These are phyloP conservation scores for Sequoia sempervirens DNA, from an alignment of 75 land plant species.

Conservation along the genomic window DNA sequence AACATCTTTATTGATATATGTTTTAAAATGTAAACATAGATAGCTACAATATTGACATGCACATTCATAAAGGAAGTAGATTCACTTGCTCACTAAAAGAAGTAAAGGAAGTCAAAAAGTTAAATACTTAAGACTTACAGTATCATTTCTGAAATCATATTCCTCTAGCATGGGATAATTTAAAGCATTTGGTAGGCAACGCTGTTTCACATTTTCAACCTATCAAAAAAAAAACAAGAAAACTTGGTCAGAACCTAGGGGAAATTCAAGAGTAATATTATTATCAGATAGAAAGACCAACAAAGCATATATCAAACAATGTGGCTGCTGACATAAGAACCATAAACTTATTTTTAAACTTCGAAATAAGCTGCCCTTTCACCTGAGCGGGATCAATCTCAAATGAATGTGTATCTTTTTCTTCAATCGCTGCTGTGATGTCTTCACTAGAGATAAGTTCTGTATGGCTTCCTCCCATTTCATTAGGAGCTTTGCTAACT, in stretches of 20 bases:
- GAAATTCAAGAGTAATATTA: neutral
- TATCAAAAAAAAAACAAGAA: slow-evolving; percentile 16
- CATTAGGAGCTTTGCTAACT: slow-evolving; percentile 58
- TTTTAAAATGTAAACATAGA: neutral
- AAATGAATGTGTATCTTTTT: slow-evolving; percentile 90
- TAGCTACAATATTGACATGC: neutral
- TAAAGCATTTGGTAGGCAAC: slow-evolving; percentile 90
- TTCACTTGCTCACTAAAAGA: neutral
- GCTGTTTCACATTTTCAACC: slow-evolving; percentile 98
- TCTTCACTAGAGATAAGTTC: slow-evolving; percentile 68
- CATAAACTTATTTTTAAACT: neutral
- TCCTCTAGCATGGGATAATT: slow-evolving; percentile 98
- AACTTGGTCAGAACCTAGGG: neutral
- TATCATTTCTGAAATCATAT: slow-evolving; percentile 96
- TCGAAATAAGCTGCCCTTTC: neutral
- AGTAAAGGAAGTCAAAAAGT: neutral
- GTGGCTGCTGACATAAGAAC: neutral
- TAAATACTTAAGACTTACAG: slow-evolving; percentile 42
- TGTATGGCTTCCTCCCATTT: slow-evolving; percentile 49
- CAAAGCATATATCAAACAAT: neutral
- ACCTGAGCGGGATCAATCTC: slow-evolving; percentile 96
- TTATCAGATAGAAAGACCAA: neutral
- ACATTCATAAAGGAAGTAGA: neutral
- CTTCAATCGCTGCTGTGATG: slow-evolving; percentile 73
- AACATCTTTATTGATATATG: neutral